Percentiles rank a stretch among this genome's conserved stretches.
These are phyloP conservation scores for Cubamyces lactineus DNA, from an alignment of 768 basidiomycete genomes.

Conservation along the genomic window DNA sequence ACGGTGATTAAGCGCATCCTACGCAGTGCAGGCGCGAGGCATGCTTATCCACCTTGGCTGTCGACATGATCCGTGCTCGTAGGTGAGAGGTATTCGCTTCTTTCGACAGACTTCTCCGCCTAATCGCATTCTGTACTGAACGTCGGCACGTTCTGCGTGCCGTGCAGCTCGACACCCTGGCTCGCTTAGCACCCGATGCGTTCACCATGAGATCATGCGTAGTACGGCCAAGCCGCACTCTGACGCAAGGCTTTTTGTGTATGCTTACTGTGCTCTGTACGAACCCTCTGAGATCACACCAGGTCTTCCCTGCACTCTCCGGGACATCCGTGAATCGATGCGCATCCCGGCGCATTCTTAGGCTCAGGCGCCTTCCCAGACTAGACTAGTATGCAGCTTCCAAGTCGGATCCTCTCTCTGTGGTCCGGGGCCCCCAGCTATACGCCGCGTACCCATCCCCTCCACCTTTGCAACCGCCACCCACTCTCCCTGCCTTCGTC, in stretches of 20 bases:
- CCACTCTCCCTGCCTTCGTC: not conserved
- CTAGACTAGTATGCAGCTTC: slow-evolving; percentile 4
- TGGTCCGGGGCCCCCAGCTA: not conserved
- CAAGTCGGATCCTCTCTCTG: not conserved
- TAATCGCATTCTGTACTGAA: not conserved
- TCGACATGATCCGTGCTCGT: no score
- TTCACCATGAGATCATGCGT: not conserved
- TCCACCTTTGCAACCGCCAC: not conserved
- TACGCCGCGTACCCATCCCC: not conserved
- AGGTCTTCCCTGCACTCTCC: slow-evolving; percentile 11
- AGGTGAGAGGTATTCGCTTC: not conserved
- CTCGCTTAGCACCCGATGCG: not conserved
- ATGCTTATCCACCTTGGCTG: not conserved
- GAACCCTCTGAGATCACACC: not conserved
- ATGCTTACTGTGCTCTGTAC: not conserved
- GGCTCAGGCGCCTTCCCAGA: slow-evolving; percentile 9
- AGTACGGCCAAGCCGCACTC: not conserved
- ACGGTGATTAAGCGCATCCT: slow-evolving; percentile 8
- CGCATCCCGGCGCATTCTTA: slow-evolving; percentile 5
- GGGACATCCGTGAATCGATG: slow-evolving; percentile 11
- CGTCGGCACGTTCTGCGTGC: not conserved
- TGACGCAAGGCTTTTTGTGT: not conserved
- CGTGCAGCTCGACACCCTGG: not conserved
- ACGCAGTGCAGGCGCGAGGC: not conserved
- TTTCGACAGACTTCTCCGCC: not conserved